Evolutionary conservation across 2,329 filamentous ascomycete genomes (phyloP), one percentile per base, ranked within the genome.

Genomic region (Calonectria hawksworthii): DNA sequence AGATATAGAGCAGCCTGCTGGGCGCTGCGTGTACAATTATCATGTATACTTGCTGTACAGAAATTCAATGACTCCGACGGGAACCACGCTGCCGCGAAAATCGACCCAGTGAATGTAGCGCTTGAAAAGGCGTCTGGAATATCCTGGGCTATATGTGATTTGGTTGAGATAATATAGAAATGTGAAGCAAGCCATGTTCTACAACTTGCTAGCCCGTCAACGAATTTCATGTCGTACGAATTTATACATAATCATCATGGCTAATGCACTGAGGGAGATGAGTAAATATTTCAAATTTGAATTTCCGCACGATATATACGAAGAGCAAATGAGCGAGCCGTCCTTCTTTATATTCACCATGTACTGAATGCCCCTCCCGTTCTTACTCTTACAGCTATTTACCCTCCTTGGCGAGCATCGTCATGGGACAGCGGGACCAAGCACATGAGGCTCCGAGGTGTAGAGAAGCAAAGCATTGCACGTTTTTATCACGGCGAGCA

Each of bases 1-100:
- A 63, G 34, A 70, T 73, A 75, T 76, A 75, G 77, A 77, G 74
- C 66, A 76, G 74, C 63, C n/a, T 61, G 16, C 28, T 41, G 38
- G 36, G 61, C 72, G 72, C 79, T 82, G 78, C 74, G 78, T 82
- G 80, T 82, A 82, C 73, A 78, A 82, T 80, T 81, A 82, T 68
- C 59, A 75, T 82, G 80, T 82, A 82, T 81, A 80, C 79, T 79
- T 76, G 78, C 78, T 80, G 77, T 80, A 81, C 78, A 79, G 75
- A 79, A 79, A 73, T 68, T 67, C 70, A 26, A 61, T 34, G 41
- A 47, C 50, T 54, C 36, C 30, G 59, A 51, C 23, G 63, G 38
- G 64, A 47, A 59, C 47, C 65, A 16, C 30, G 16, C 56, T 30
- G 65, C 56, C 11, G 63, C 36, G 38, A 56, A 56, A 51, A 5